These are phyloP conservation scores for Penicillium atrosanguineum DNA, from an alignment of 495 filamentous ascomycete genomes.

Conservation along the genomic window DNA sequence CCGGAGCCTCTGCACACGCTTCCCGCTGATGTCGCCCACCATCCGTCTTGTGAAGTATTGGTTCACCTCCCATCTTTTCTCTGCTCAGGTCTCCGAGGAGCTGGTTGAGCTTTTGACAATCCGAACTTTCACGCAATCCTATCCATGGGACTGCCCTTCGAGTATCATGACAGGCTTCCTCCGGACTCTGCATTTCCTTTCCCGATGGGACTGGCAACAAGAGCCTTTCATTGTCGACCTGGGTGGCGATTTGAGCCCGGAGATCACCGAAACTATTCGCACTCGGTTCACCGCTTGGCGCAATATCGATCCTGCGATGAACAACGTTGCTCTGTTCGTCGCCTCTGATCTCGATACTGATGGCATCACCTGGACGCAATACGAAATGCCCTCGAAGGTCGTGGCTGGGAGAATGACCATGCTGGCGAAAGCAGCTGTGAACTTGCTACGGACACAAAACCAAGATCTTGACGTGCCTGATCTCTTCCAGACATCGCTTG, in stretches of 20 bases:
- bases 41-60: constrained; percentile 88
- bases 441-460: constrained; percentile 55
- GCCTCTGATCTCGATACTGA: constrained; percentile 74
- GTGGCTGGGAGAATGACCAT: constrained; percentile 80
- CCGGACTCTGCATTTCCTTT: constrained; percentile 70
- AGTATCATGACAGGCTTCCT: constrained; percentile 80
- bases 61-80: constrained; percentile 81
- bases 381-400: constrained; percentile 68
- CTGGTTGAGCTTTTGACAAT: constrained; percentile 77
- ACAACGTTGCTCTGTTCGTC: constrained; percentile 74
- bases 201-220: constrained; percentile 87
- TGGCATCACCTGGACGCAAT: constrained; percentile 77
- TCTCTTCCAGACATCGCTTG: constrained; percentile 66
- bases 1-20: constrained; percentile 72
- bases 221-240: constrained; percentile 80
- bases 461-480: constrained; percentile 53
- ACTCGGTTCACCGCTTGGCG: constrained; percentile 73
- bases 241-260: constrained; percentile 50
- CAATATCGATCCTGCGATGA: constrained; percentile 84
- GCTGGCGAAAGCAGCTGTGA: constrained; percentile 70
- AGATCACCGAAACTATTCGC: constrained; percentile 54
- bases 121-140: constrained; percentile 74
- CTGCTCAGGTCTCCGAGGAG: constrained; percentile 70
- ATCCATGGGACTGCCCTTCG: constrained; percentile 77
- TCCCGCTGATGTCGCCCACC: constrained; percentile 76